Evolutionary conservation across 768 basidiomycete genomes (phyloP), one percentile per base, ranked within the genome.

Genomic region (Cystofilobasidium capitatum): DNA sequence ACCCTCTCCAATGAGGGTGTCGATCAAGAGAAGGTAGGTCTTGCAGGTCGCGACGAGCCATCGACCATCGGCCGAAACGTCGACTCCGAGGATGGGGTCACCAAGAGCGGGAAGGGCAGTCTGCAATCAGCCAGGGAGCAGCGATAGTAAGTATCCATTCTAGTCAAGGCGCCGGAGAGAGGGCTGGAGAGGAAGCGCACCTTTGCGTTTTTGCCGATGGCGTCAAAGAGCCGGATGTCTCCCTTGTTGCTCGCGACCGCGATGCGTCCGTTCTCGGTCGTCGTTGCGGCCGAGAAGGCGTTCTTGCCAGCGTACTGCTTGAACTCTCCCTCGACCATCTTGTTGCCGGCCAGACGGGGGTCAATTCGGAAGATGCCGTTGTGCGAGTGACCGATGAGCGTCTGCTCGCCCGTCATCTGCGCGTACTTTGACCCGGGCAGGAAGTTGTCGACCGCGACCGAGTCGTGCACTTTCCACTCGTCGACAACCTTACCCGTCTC

Each of bases 361-460:
- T 99, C 96, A 77, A 99, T 88, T 58, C 92, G 88, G 88, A 97
- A 99, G 57, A 99, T 81, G 12, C 91, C 88, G 74, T 98, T 98
- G 78, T 90, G 87, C 1, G 94, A 78, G 63, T 77, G 76, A 2
- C 96, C 96, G 70, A 98, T 85, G 64, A 99, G 81, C 2, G 96
- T 99, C 76, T 96, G 89, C 75, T 94, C 87, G 58, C 82, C 83
- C 45, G 92, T 92, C 71, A 86, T 96, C 71, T 88, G 92, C 8
- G 96, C 93, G 73, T 91, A 97, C 78, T 99, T 99, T 79, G 83
- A 86, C 72, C 91, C 86, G 6, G 96, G 93, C 1, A 93, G 84
- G 75, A 98, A 88, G 74, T 94, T 87, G 76, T 88, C 83, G 71
- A 99, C 89, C 20, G 82, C 80, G 71, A 98, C 81, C 74, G 87